Evolutionary conservation across 805 yeast species (phyloP).

Genomic region (Lipomyces lipofer): DNA sequence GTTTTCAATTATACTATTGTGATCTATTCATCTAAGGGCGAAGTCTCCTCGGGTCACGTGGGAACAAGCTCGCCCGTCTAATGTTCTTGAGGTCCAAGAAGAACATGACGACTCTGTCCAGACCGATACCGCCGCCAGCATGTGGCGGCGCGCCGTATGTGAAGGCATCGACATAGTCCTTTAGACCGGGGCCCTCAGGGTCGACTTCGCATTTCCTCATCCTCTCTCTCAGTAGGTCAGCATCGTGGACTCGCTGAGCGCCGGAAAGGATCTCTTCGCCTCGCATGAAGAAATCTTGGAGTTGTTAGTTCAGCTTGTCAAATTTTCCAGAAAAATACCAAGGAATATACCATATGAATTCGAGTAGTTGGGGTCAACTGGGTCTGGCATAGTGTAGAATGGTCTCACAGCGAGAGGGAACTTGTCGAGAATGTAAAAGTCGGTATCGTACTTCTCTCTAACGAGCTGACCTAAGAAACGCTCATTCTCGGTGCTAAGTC

Average conservation of each 20-base stretch:
- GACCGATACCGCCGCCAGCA: conserved; percentile 99
- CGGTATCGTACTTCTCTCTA: conserved; percentile 92
- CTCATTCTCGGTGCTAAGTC: conserved; percentile 87
- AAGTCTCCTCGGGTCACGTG: conserved; percentile 95
- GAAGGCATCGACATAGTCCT: conserved; percentile 91
- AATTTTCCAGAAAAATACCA: neutral
- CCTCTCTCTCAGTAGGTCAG: conserved; percentile 76
- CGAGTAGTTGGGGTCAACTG: conserved; percentile 87
- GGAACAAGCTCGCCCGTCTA: conserved; percentile 98
- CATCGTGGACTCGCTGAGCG: conserved; percentile 98
- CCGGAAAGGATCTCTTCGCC: conserved; percentile 99
- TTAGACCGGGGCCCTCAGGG: conserved; percentile 75
- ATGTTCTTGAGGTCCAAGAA: conserved; percentile 95
- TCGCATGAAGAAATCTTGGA: conserved; percentile 90
- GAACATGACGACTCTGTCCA: conserved; percentile 98
- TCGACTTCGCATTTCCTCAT: conserved; percentile 81
- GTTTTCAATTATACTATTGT: no score
- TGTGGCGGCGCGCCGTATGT: conserved; percentile 96
- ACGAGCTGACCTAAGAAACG: conserved; percentile 88
- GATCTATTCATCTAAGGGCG: conserved; percentile 57
- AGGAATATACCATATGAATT: conserved; percentile 70
- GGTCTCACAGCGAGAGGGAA: conserved; percentile 98
- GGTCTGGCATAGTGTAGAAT: conserved; percentile 98
- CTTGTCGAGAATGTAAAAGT: conserved; percentile 95
- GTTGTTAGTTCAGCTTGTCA: neutral